Conservation (phyloP, 305 asterid species). For the Ruellia speciosa region DNA sequence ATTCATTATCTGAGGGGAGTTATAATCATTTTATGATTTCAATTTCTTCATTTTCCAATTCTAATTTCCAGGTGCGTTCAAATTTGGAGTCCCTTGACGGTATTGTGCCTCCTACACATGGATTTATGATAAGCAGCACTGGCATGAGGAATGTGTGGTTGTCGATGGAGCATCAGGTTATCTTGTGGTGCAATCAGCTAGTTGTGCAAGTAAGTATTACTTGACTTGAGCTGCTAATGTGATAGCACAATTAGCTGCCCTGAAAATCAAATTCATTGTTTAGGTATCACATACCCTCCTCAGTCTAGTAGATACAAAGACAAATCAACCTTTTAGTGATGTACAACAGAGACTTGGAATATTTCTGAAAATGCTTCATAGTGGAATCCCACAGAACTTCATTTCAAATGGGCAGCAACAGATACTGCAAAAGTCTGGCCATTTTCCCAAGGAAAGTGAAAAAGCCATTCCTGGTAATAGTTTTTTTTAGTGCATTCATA, state of each 20-base stretch:
- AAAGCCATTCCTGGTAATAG: slow-evolving; percentile 48
- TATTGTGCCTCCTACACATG: slow-evolving; percentile 88
- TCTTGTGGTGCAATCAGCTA: slow-evolving; percentile 96
- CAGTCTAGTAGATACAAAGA: slow-evolving; percentile 64
- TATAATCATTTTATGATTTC: not conserved
- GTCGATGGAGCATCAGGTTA: slow-evolving; percentile 99
- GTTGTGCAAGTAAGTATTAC: slow-evolving; percentile 82
- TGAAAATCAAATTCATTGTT: slow-evolving; percentile 23
- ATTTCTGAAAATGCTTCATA: slow-evolving; percentile 76
- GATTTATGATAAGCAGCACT: slow-evolving; percentile 79
- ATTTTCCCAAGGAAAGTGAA: slow-evolving; percentile 31
- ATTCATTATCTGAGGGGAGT: not conserved
- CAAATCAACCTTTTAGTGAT: slow-evolving; percentile 60
- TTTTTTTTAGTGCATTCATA: no score
- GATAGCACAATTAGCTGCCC: slow-evolving; percentile 16
- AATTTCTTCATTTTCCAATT: slow-evolving; percentile 19
- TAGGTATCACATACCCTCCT: slow-evolving; percentile 98
- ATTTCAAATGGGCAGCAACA: slow-evolving; percentile 43
- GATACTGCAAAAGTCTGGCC: slow-evolving; percentile 29
- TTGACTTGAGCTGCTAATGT: slow-evolving; percentile 19
- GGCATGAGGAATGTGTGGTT: slow-evolving; percentile 85
- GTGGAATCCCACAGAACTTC: slow-evolving; percentile 76
- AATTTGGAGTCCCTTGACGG: slow-evolving; percentile 83
- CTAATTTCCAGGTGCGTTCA: slow-evolving; percentile 60
- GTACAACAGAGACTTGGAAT: slow-evolving; percentile 63